A percentile compares a stretch with the other conserved stretches of the same genome.
These are phyloP conservation scores for Incumbomyces lentus DNA, from an alignment of 2,329 filamentous ascomycete species.

Conservation along the genomic window DNA sequence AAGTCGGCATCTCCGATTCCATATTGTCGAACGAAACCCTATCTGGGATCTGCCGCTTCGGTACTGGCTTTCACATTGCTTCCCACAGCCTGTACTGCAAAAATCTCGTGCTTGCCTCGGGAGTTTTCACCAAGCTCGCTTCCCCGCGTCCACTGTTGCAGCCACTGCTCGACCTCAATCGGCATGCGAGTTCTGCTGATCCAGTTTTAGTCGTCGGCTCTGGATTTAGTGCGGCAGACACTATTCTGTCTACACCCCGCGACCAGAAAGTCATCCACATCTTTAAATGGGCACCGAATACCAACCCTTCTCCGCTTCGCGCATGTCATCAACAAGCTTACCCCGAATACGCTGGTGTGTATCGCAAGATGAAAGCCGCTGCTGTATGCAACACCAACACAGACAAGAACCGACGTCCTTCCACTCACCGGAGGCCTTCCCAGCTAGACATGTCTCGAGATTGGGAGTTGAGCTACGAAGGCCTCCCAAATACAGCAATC, in stretches of 20 bases:
- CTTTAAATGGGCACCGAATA: conserved; percentile 49
- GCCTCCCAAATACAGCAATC: conserved; percentile 44
- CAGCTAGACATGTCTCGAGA: conserved; percentile 38
- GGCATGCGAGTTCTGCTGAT: conserved; percentile 9
- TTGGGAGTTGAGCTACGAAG: conserved; percentile 45
- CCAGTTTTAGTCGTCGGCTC: conserved; percentile 50
- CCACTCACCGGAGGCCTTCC: conserved; percentile 27
- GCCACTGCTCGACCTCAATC: conserved; percentile 30
- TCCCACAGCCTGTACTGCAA: conserved; percentile 45
- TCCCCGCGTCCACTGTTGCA: conserved; percentile 40
- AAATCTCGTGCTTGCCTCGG: conserved; percentile 48
- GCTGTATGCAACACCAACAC: conserved; percentile 21
- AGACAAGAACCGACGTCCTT: conserved; percentile 24
- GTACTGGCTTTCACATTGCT: conserved; percentile 39
- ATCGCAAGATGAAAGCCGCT: conserved; percentile 50
- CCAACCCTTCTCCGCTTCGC: conserved; percentile 45
- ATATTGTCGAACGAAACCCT: conserved; percentile 36
- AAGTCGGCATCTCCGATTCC: conserved; percentile 41
- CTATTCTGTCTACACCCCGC: conserved; percentile 45
- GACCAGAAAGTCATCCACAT: conserved; percentile 48
- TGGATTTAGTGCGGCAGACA: conserved; percentile 52
- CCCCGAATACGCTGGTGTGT: conserved; percentile 51
- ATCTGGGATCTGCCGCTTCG: conserved; percentile 34
- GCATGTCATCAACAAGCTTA: conserved; percentile 52
- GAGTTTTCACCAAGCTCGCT: conserved; percentile 47